Base-by-base conservation (phyloP, 176 grass and related monocot genomes). In the Thalia dealbata region DNA sequence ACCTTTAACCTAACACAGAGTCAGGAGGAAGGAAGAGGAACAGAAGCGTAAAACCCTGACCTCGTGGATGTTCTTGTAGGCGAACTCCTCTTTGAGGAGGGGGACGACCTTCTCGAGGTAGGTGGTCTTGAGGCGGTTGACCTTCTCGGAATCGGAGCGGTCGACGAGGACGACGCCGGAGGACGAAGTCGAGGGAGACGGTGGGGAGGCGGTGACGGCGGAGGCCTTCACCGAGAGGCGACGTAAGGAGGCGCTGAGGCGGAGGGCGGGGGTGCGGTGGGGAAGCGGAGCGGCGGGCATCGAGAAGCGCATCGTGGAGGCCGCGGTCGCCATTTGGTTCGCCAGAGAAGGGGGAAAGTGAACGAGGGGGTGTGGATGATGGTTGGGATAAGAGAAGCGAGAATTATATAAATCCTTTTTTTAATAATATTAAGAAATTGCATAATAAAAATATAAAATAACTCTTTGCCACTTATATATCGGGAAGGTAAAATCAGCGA, bases 51-150 rank as follows among this genome's bases (percentile, higher is more conserved):
- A 86, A 68, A 13, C 65, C 65, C 65, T 65, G 70, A 91, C 95
- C 95, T 99, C 87, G 87, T 88, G 95, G 74, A 88, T 46, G 82
- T 99, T 99, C 43, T 69, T 83, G 85, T 88, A 93, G 72, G 67
- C 76, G 81, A 99, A 99, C 79, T 93, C 84, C 30, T 88, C 90
- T 22, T 76, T 86, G 67, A 99, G 80, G 86, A 90, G 64, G 59
- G 90, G 87, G 41, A 93, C 74, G 64, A 93, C 95, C 84, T 91
- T 99, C 79, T 90, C 77, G 19, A 85, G 82, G 72, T 93, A 99
- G 18, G 78, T 73, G 64, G 71, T 25, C 71, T 88, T 91, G 72
- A 93, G 89, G 0, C 95, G 78, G 74, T 91, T 78, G 10, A 85
- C 80, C 71, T 81, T 91, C 55, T 93, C 87, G 14, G 79, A 80